Evolutionary conservation across 805 yeast genomes (phyloP), one percentile per base, ranked within the genome.

Genomic region (Hanseniaspora singularis): DNA sequence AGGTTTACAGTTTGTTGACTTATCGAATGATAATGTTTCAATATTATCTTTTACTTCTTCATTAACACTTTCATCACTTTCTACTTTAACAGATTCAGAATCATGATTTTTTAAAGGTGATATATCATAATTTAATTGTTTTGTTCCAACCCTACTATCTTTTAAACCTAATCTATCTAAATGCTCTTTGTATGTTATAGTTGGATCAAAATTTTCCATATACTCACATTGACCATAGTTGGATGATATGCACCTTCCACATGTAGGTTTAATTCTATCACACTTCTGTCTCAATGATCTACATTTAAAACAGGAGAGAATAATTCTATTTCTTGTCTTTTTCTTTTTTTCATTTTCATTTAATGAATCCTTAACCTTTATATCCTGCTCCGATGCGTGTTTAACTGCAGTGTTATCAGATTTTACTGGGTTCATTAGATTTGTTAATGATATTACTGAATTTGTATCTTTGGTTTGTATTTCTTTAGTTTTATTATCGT

Each of bases 271-370:
- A 8, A 15, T 27, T 31, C 48, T 28, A 22, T 44, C 48, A 14
- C 48, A 44, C 14, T 44, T 44, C 19, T 44, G 40, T 24, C 48
- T 37, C 3, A 44, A 14, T 26, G 39, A 36, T 31, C 48, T 31
- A n/a, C 48, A 44, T 19, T 28, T 36, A 32, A 44, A 44, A n/a
- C 48, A 44, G 4, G 48, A 44, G 3, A 44, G 12, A 37, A 44
- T 44, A n/a, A 14, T 27, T 37, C 48, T 44, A 26, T 31, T 44
- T 31, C 48, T 36, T 12, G 41, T 20, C 8, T 19, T 26, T 26
- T 26, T 26, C 7, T 11, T 8, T 19, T 27, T 12, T n/a, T n/a
- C n/a, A n/a, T n/a, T n/a, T n/a, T n/a, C n/a, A n/a, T n/a, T n/a
- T n/a, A n/a, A n/a, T n/a, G n/a, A n/a, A n/a, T n/a, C n/a, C n/a